Conservation (phyloP, 768 basidiomycete species). For the Cystobasidium ongulense region DNA sequence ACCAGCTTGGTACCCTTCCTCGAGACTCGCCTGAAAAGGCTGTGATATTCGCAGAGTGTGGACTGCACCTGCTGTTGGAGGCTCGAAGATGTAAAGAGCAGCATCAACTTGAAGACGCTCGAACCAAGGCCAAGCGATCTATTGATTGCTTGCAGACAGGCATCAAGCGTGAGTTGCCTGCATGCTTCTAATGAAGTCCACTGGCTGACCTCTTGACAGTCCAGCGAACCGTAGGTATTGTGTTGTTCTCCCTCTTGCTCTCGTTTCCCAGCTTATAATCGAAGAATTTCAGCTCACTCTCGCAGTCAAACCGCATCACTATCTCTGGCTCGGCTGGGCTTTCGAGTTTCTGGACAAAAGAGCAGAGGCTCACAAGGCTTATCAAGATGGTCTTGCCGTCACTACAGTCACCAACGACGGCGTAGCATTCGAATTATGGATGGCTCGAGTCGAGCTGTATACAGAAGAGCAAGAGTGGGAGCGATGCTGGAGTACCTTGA, state of each 20-base stretch:
- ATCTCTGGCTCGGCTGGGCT: not conserved
- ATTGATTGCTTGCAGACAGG: not conserved
- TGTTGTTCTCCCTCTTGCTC: not conserved
- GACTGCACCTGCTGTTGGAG: not conserved
- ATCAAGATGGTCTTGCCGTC: not conserved
- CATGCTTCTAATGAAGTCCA: not conserved
- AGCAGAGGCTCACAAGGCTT: not conserved
- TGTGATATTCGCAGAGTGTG: conserved; percentile 1
- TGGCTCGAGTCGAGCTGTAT: not conserved
- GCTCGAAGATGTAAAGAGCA: not conserved
- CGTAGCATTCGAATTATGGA: not conserved
- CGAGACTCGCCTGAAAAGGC: not conserved
- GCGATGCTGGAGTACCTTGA: not conserved
- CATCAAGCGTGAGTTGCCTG: not conserved
- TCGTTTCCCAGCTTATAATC: not conserved
- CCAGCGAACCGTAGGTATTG: not conserved
- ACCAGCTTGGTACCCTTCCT: not conserved
- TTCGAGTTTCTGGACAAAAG: not conserved
- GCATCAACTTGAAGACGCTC: not conserved
- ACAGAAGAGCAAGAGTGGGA: not conserved
- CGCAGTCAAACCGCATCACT: not conserved
- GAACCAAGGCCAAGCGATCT: not conserved
- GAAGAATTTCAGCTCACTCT: not conserved
- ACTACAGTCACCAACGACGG: not conserved
- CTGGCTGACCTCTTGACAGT: not conserved